Evolutionary conservation across 164 flowering plant genomes (phyloP).

Genomic region (Magnolia officinalis): DNA sequence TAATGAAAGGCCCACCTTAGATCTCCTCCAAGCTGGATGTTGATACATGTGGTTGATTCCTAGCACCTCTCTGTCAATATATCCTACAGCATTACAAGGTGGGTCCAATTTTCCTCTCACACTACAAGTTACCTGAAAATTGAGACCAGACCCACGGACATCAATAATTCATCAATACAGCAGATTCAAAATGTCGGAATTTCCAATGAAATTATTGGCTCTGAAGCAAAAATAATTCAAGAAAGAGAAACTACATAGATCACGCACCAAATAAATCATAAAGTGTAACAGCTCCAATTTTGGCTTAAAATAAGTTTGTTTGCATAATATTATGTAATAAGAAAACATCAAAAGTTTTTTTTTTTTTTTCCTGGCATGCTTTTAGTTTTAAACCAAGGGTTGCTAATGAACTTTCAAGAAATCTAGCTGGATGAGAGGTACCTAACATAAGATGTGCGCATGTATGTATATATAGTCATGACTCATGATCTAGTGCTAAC

Average conservation of each 20-base stretch:
- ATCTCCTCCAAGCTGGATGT: conserved; percentile 90
- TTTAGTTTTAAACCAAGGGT: no score
- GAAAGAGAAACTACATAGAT: neutral
- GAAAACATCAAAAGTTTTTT: no score
- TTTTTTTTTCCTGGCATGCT: no score
- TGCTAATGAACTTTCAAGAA: no score
- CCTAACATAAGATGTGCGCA: no score
- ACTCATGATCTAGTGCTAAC: no score
- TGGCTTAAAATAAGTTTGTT: no score
- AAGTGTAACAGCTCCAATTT: neutral
- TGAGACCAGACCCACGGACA: neutral
- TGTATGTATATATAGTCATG: no score
- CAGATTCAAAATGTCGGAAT: neutral
- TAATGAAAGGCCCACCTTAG: conserved; percentile 42
- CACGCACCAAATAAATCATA: neutral
- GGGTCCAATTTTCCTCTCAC: conserved; percentile 76
- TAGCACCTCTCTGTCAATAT: conserved; percentile 60
- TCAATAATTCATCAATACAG: neutral
- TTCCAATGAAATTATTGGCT: neutral
- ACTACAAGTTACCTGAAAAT: conserved; percentile 55
- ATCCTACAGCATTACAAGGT: conserved; percentile 91
- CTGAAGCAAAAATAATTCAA: neutral
- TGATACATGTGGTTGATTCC: conserved; percentile 77
- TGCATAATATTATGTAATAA: no score
- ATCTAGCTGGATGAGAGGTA: no score